Conservation (phyloP, 768 basidiomycete species). For the Hortiboletus campestris region DNA sequence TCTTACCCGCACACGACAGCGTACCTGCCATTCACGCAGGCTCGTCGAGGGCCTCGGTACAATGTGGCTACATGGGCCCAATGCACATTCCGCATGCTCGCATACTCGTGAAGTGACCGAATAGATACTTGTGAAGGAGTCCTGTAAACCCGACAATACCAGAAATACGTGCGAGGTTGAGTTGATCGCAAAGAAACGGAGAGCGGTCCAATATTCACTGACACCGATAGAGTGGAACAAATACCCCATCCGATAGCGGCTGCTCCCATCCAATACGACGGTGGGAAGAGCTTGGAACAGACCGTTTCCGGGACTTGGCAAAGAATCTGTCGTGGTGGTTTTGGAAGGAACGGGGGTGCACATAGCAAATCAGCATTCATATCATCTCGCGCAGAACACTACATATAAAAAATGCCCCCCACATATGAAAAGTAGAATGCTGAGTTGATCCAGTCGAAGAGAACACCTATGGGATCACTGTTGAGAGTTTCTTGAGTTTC, state of each 20-base stretch:
- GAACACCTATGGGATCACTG: slow-evolving; percentile 62
- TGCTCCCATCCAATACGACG: slow-evolving; percentile 63
- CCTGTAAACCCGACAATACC: slow-evolving; percentile 34
- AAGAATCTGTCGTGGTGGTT: slow-evolving; percentile 47
- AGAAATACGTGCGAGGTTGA: neutral
- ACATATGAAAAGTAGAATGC: slow-evolving; percentile 81
- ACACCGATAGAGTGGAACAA: slow-evolving; percentile 72
- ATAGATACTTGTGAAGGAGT: too few relatives aligned
- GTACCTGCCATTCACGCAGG: too few relatives aligned
- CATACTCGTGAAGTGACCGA: too few relatives aligned
- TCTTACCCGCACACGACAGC: too few relatives aligned
- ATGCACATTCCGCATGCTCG: too few relatives aligned
- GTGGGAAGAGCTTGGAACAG: slow-evolving; percentile 64
- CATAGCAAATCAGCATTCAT: neutral
- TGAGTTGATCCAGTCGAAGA: slow-evolving; percentile 75
- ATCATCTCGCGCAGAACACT: neutral
- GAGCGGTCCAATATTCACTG: slow-evolving; percentile 33
- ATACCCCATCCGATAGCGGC: slow-evolving; percentile 73
- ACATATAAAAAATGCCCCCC: neutral
- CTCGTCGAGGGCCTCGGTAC: too few relatives aligned
- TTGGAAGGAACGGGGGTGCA: neutral
- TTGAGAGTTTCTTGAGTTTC: slow-evolving; percentile 60
- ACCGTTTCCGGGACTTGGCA: slow-evolving; percentile 67
- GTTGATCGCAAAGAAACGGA: neutral
- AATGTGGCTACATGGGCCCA: too few relatives aligned